A percentile compares a stretch with the other conserved stretches of the same genome.
phyloP scores from a whole-genome alignment of 352 stramenopile species.

The Phytophthora sansomeana region DNA sequence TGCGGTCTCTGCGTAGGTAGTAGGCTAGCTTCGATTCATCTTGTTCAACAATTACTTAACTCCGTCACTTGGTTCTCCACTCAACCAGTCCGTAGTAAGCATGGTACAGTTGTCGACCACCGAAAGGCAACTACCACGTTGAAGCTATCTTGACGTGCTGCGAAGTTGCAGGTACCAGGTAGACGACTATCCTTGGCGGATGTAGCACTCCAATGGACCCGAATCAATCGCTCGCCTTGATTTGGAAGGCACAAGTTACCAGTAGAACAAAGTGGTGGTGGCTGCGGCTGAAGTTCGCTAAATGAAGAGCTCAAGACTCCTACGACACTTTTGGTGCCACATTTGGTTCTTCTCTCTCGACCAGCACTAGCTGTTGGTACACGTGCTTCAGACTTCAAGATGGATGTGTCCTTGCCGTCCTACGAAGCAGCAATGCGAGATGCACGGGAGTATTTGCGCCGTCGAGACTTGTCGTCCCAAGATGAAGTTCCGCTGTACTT shows the following conservation, averaged over 20 bases:
- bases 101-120: slow-evolving; percentile 28
- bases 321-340: slow-evolving; percentile 10
- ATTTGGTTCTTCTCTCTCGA: slow-evolving; percentile 30
- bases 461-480: slow-evolving; percentile 53
- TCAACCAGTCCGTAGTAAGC: no score
- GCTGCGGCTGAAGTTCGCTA: slow-evolving; percentile 16
- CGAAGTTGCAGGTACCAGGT: slow-evolving; percentile 18
- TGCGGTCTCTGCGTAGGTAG: no score
- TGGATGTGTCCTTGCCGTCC: slow-evolving; percentile 32
- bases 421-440: slow-evolving; percentile 53
- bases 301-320: slow-evolving; percentile 24
- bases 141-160: slow-evolving; percentile 34
- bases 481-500: slow-evolving; percentile 66
- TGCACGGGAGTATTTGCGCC: slow-evolving; percentile 40
- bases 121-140: slow-evolving; percentile 33
- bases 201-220: slow-evolving; percentile 3
- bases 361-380: not conserved
- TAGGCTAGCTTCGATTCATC: no score
- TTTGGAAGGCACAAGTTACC: slow-evolving; percentile 29
- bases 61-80: no score
- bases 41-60: no score
- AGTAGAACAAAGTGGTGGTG: not conserved
- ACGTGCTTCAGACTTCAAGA: slow-evolving; percentile 9
- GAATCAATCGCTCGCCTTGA: slow-evolving; percentile 21
- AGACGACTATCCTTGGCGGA: slow-evolving; percentile 11